Evolutionary conservation across 2,329 filamentous ascomycete species (phyloP).

Genomic region (Elsinoe fawcettii): DNA sequence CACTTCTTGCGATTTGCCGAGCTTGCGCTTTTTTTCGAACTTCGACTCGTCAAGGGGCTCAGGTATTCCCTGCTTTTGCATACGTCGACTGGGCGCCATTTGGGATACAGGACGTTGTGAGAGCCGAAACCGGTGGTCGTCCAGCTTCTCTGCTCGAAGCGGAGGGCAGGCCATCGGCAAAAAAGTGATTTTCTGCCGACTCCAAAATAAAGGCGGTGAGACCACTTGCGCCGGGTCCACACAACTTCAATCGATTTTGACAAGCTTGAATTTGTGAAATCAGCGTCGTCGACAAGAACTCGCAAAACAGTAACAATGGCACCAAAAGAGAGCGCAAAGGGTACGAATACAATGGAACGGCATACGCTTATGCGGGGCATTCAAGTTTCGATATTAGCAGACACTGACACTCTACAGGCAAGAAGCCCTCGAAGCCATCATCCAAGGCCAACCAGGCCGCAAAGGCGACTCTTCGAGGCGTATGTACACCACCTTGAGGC

Average conservation of each 20-base stretch:
- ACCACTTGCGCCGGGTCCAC: not conserved
- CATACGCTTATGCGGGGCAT: not conserved
- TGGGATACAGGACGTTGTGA: no score
- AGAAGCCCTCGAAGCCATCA: conserved; percentile 48
- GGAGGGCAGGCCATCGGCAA: no score
- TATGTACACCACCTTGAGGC: conserved; percentile 53
- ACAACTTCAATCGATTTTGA: not conserved
- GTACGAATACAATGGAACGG: not conserved
- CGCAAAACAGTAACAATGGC: conserved; percentile 10
- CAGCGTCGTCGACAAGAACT: conserved; percentile 1
- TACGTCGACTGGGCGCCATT: conserved; percentile 85
- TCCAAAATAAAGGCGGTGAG: no score
- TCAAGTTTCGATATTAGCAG: not conserved
- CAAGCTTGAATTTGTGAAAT: not conserved
- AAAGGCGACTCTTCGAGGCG: conserved; percentile 92
- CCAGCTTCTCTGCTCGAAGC: no score
- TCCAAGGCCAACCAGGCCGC: conserved; percentile 82
- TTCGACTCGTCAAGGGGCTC: conserved; percentile 68
- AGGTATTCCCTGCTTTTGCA: conserved; percentile 91
- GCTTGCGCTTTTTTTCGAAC: conserved; percentile 81
- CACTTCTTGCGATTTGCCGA: conserved; percentile 1
- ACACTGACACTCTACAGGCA: not conserved
- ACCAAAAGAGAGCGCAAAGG: conserved; percentile 15
- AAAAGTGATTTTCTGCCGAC: not conserved
- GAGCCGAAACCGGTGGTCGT: no score